Base-by-base conservation (phyloP, 371 early-diverging fungal species). In the Mortierella sp. region DNA sequence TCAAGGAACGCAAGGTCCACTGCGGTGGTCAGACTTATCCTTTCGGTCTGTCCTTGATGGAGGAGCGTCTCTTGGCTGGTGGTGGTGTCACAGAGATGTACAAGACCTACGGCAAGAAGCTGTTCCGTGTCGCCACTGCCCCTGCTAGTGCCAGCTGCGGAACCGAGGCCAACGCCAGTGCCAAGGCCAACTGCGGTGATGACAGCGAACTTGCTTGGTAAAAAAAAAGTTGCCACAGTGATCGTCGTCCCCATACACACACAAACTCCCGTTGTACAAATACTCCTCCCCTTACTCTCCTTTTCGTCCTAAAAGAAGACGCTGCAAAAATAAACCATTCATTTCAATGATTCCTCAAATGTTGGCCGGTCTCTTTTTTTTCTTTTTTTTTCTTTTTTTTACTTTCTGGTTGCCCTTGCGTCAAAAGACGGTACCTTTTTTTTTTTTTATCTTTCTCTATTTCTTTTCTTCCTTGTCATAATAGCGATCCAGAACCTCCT, bases 61-160 rank as follows among this genome's bases (percentile, higher is more conserved):
- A 91, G 78, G 92, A 92, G 82, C 84, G 87, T 45, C 81, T 91
- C 55, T 85, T 91, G 71, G 81, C 85, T n/a, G 89, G 89, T 53
- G 92, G 92, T 64, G 92, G 92, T 58, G 90, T 91, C 23, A 90
- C 91, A 7, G 84, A 89, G 71, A 87, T 91, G 86, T 91, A 91
- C 85, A 79, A 86, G 55, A 83, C 85, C 50, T 89, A 91, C 72
- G 91, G 91, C 61, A 83, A 86, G 65, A 80, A 83, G 55, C 67
- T 91, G 51, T 91, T 91, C 86, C 83, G 91, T 24, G 91, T 85
- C 18, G 89, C 89, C 23, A 87, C 88, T 41, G 84, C 84, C 27
- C 69, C 68, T 14, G 18, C 62, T 19, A 57, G 49, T 9, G 46
- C 67, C 0, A 59, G 68, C 61, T 74, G 74, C 42, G 74, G 74